Percentiles rank a stretch among this genome's conserved stretches.
Conservation (phyloP, 1,139 yeast species). For the Lodderomyces elongisporus region DNA sequence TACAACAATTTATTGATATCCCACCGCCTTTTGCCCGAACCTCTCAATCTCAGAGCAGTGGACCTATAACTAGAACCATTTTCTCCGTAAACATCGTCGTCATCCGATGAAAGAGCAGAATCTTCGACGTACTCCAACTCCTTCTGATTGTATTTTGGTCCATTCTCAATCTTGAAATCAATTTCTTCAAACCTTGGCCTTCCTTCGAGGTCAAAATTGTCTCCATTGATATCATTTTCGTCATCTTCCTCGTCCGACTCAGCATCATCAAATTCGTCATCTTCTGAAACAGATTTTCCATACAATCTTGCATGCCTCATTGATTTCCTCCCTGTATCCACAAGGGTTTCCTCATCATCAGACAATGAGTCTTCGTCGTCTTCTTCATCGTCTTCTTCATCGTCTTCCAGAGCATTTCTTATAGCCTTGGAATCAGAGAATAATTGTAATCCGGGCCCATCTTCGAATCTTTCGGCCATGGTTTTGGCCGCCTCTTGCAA, state of each 20-base stretch:
- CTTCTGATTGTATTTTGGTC: slow-evolving; percentile 31
- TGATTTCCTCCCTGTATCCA: slow-evolving; percentile 51
- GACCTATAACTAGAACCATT: slow-evolving; percentile 24
- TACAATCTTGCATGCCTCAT: slow-evolving; percentile 58
- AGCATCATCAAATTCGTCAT: slow-evolving; percentile 43
- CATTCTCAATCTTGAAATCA: slow-evolving; percentile 37
- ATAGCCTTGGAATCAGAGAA: slow-evolving; percentile 57
- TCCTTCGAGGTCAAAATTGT: slow-evolving; percentile 18
- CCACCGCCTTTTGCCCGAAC: slow-evolving; percentile 50
- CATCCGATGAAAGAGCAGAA: slow-evolving; percentile 37
- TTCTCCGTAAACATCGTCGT: slow-evolving; percentile 20
- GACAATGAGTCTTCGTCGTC: slow-evolving; percentile 17
- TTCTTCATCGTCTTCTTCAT: slow-evolving; percentile 19
- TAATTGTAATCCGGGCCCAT: slow-evolving; percentile 68
- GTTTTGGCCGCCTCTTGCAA: slow-evolving; percentile 67
- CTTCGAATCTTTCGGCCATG: slow-evolving; percentile 55
- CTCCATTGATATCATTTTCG: slow-evolving; percentile 32
- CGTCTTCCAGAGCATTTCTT: slow-evolving; percentile 28
- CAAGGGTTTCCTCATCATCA: slow-evolving; percentile 19
- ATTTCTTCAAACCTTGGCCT: slow-evolving; percentile 41
- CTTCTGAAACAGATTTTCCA: slow-evolving; percentile 49
- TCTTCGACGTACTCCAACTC: slow-evolving; percentile 51
- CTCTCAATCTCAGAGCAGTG: slow-evolving; percentile 45
- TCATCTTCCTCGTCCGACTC: slow-evolving; percentile 28
- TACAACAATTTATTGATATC: slow-evolving; percentile 79